Evolutionary conservation across 345 rosid species (phyloP), one percentile per base, ranked within the genome.

Genomic region (Linum trigynum): DNA sequence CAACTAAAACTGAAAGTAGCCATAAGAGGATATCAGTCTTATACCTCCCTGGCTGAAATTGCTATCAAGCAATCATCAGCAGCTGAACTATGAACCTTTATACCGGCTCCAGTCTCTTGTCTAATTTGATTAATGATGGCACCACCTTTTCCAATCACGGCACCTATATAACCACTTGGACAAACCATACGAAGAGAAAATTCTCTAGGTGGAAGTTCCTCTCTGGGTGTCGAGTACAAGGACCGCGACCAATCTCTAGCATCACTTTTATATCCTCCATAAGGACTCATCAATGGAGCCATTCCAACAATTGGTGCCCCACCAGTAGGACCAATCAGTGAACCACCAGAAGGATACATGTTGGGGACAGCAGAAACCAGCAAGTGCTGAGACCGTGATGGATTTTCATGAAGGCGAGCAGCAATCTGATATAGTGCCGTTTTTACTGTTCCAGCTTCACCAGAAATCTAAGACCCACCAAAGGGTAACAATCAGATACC

Each of bases 101-200:
- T 81, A 38, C 66, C 79, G 8, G 97, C 99, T 70, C 89, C 82
- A 23, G 95, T 81, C 4, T 94, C 99, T 78, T 88, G 96, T 66
- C 97, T 82, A 69, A 88, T 88, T 82, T 90, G 97, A 71, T 88
- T 94, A 75, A 94, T 90, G 68, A 86, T 76, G 57, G 84, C 72
- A 66, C 99, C 97, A 59, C 99, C 96, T 78, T 89, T 95, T 60
- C 99, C 99, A 65, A 91, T 95, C 55, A 95, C 92, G 66, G 88
- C 89, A 66, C 96, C 95, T 70, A 95, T 84, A 80, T 89, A 87
- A 59, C 76, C 90, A 77, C 75, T 77, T 37, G 95, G 92, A 45
- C 95, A 90, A 69, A 91, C 87, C 51, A 95, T 70, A 61, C 95
- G 81, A 66, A 91, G 83, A 65, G 85, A 83, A 72, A 95, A 89